phyloP scores from a whole-genome alignment of 139 green algal species.

The Chlorella sp. region DNA sequence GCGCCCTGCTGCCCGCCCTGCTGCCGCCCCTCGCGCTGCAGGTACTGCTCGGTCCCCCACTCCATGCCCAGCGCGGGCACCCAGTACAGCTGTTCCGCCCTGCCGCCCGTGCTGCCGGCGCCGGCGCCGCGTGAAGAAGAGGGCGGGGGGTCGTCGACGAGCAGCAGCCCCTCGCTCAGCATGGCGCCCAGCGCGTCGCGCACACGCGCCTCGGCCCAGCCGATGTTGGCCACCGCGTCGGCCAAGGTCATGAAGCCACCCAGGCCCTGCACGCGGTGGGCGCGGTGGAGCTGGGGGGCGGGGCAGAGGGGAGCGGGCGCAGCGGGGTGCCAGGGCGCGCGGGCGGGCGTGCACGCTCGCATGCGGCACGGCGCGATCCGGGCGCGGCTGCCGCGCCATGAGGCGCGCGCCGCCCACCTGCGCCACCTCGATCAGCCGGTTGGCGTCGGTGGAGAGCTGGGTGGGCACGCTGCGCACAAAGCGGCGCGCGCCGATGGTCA shows the following conservation, averaged over 20 bases:
- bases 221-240: not conserved
- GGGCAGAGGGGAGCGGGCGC: not conserved
- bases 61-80: slow-evolving; percentile 30
- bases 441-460: slow-evolving; percentile 87
- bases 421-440: slow-evolving; percentile 70
- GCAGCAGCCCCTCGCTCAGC: slow-evolving; percentile 69
- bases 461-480: slow-evolving; percentile 77
- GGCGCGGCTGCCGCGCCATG: too few species aligned
- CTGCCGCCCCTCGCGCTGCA: not conserved
- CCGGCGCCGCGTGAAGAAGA: not conserved
- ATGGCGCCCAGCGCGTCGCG: slow-evolving; percentile 33
- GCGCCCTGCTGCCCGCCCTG: not conserved
- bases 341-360: too few species aligned
- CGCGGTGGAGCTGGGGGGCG: not conserved
- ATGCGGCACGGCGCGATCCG: too few species aligned
- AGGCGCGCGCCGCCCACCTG: slow-evolving; percentile 52
- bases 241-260: slow-evolving; percentile 26
- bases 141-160: slow-evolving; percentile 70
- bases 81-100: slow-evolving; percentile 33
- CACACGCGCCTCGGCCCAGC: slow-evolving; percentile 35
- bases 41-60: not conserved
- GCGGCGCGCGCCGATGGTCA: slow-evolving; percentile 60
- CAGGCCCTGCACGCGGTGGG: not conserved
- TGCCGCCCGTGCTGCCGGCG: not conserved
- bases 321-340: not conserved